Base-by-base conservation (phyloP, 768 basidiomycete species). In the Suillus weaverae region DNA sequence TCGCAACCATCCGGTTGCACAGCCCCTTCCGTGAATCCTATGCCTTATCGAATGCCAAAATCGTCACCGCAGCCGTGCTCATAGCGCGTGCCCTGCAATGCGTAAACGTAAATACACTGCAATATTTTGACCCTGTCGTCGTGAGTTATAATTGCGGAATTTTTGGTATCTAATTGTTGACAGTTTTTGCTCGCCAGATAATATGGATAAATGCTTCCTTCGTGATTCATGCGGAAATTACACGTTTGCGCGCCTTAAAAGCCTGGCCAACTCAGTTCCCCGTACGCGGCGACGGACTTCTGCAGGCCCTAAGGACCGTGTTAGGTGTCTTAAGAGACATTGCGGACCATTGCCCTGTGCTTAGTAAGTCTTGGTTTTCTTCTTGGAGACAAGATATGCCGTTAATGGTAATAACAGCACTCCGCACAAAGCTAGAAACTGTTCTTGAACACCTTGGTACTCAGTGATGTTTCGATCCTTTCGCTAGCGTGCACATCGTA, bases 1-100 rank as follows among this genome's bases (percentile, higher is more conserved):
- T 76, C n/a, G 76, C 73, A 48, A 64, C 69, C 35, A 62, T 72
- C 0, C 69, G 61, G 0, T 70, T 77, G 6, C 72, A 76, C 20
- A 65, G 65, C 18, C 64, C 71, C 0, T 69, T 77, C 20, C 53
- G 64, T 16, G 44, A 62, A 35, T 65, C 67, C 1, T 54, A 72
- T 48, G 43, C 22, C 0, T 63, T 41, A 1, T 76, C 71, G 3
- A 64, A 66, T 30, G 48, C 50, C 26, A 64, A 67, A 16, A 70
- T 72, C 16, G 41, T 70, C 5, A 69, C 71, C 2, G 68, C 59
- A 0, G 72, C 69, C 16, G 26, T 72, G 33, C 43, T 60, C 0
- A 64, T 69, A 11, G 68, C 70, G 13, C 65, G 46, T 6, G 51
- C 65, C 20, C 18, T 77, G 13, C 69, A 70, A 32, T 66, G 35